A percentile compares a stretch with the other conserved stretches of the same genome.
phyloP scores from a whole-genome alignment of 176 grass and related monocot genomes.

The Microstegium vimineum region DNA sequence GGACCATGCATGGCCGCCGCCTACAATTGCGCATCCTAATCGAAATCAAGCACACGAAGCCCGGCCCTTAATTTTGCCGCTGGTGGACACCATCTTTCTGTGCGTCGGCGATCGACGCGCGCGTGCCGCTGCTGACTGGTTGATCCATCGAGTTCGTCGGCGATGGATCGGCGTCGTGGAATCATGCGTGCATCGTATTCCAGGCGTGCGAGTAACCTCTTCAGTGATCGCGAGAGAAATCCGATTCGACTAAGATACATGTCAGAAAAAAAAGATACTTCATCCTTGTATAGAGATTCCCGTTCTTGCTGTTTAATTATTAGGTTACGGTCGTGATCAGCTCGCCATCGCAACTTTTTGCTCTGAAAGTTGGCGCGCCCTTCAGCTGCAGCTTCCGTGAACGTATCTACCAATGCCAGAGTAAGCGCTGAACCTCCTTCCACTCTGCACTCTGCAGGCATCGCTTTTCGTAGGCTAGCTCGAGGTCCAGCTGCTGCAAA shows the following conservation, averaged over 20 bases:
- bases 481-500: neutral
- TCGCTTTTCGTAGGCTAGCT: neutral
- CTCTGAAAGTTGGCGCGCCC: neutral
- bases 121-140: neutral
- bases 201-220: neutral
- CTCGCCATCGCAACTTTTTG: neutral
- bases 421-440: neutral
- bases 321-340: neutral
- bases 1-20: slow-evolving; percentile 11
- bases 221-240: neutral
- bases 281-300: too few species aligned
- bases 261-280: too few species aligned
- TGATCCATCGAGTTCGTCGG: neutral
- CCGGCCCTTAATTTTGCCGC: neutral
- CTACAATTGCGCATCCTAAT: slow-evolving; percentile 3
- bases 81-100: neutral
- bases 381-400: neutral
- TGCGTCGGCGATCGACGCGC: neutral
- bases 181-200: neutral
- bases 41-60: neutral
- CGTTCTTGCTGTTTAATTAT: neutral
- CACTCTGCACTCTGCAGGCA: neutral
- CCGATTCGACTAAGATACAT: neutral
- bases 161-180: neutral
- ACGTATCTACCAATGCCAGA: neutral